These are phyloP conservation scores for Lentinula boryana DNA, from an alignment of 768 basidiomycete species.

Conservation along the genomic window DNA sequence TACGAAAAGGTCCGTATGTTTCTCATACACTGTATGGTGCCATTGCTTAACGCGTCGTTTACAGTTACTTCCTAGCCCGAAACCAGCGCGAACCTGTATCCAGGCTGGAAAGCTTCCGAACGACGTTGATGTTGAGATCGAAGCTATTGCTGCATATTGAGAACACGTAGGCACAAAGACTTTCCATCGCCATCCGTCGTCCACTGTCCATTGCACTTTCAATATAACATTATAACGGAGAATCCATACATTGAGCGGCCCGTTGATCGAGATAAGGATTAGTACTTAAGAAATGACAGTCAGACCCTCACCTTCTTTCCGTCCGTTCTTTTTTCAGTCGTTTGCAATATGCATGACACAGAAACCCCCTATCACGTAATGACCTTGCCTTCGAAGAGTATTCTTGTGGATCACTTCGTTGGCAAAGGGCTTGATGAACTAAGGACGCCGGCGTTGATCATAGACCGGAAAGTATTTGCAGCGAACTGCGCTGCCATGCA, in stretches of 20 bases:
- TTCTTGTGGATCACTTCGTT: conserved; percentile 47
- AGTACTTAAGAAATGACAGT: background rate
- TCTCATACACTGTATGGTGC: background rate
- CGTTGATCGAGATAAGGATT: background rate
- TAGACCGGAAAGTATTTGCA: conserved; percentile 69
- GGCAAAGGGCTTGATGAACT: conserved; percentile 51
- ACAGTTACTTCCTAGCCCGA: conserved; percentile 45
- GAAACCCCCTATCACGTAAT: conserved; percentile 36
- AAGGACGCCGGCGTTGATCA: conserved; percentile 72
- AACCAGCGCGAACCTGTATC: conserved; percentile 73
- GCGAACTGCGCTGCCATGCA: conserved; percentile 75
- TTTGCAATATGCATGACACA: conserved; percentile 33
- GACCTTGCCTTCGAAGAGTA: conserved; percentile 38
- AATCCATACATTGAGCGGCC: background rate
- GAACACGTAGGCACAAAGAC: background rate
- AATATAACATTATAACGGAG: background rate
- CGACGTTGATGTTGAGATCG: conserved; percentile 72
- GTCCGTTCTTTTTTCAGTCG: too few species aligned
- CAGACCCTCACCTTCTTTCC: background rate
- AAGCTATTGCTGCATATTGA: conserved; percentile 50
- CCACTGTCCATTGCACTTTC: background rate
- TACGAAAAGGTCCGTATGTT: conserved; percentile 40
- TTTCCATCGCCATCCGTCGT: background rate
- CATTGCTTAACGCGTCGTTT: background rate
- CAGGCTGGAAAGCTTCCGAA: conserved; percentile 64